A percentile compares a stretch with the other conserved stretches of the same genome.
Evolutionary conservation across 208 protist genomes (phyloP).

Genomic region (Angomonas desouzai): DNA sequence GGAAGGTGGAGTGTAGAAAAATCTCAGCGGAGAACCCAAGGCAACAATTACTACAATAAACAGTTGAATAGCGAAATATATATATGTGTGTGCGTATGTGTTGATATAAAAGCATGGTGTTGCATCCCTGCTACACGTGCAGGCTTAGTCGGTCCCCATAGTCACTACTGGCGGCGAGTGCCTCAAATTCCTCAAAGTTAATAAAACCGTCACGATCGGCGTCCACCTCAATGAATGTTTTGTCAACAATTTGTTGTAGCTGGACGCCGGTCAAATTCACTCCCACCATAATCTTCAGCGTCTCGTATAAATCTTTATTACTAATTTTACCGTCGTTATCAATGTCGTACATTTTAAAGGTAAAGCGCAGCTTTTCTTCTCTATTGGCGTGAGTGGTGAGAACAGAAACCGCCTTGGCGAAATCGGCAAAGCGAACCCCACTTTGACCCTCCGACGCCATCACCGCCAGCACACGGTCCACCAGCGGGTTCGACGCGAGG

Average conservation of each 20-base stretch:
- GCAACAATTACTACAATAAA: no score
- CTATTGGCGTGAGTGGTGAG: slow-evolving; percentile 71
- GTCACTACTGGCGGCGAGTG: slow-evolving; percentile 58
- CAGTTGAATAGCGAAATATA: no score
- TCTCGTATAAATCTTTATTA: slow-evolving; percentile 91
- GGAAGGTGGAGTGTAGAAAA: no score
- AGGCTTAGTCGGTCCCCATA: slow-evolving; percentile 85
- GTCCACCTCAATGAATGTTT: slow-evolving; percentile 93
- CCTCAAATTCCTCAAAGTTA: slow-evolving; percentile 89
- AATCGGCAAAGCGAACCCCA: slow-evolving; percentile 80
- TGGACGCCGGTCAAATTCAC: slow-evolving; percentile 86
- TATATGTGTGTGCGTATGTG: slow-evolving; percentile 3
- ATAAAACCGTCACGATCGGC: slow-evolving; percentile 90
- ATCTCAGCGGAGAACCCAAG: no score
- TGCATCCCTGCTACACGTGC: slow-evolving; percentile 45
- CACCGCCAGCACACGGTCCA: slow-evolving; percentile 76
- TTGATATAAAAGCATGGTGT: background rate
- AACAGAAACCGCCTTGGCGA: slow-evolving; percentile 79
- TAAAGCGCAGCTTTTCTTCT: slow-evolving; percentile 83
- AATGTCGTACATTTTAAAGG: slow-evolving; percentile 95
- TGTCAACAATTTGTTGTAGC: slow-evolving; percentile 95
- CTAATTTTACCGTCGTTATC: slow-evolving; percentile 93
- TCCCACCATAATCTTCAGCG: slow-evolving; percentile 93
- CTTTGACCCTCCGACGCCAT: slow-evolving; percentile 73
- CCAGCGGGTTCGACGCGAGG: slow-evolving; percentile 80